Percentiles rank a stretch among this genome's conserved stretches.
phyloP scores from a whole-genome alignment of 257 asterid genomes.

The Solanum tarijense region DNA sequence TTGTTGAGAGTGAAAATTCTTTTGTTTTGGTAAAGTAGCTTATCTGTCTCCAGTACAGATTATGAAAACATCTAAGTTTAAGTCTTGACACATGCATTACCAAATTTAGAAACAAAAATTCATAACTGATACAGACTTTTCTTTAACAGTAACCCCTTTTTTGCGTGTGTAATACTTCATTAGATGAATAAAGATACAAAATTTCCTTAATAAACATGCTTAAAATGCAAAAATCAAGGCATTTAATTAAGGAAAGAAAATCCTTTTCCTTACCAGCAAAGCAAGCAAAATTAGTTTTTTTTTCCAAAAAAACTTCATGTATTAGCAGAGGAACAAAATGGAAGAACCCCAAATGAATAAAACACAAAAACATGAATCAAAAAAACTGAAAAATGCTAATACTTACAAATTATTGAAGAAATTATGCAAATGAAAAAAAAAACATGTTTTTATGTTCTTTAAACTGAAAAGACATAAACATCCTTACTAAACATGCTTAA shows the following conservation, averaged over 20 bases:
- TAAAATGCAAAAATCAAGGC: conserved; percentile 1
- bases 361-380: neutral
- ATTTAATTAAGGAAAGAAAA: conserved; percentile 10
- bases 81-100: conserved; percentile 1
- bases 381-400: neutral
- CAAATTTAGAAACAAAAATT: neutral
- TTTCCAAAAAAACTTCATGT: neutral
- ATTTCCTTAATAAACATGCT: neutral
- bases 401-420: neutral
- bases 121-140: neutral
- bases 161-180: neutral
- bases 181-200: neutral
- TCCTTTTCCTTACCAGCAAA: conserved; percentile 5
- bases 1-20: neutral
- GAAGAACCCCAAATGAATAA: neutral
- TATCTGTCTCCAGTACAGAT: neutral
- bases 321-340: neutral
- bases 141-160: neutral
- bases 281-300: neutral
- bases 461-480: neutral
- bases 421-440: too few species aligned
- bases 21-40: neutral
- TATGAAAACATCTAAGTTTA: neutral
- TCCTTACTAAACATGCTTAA: neutral
- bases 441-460: conserved; percentile 7